Base-by-base conservation (phyloP, 2,329 filamentous ascomycete genomes). In the Phyllachora maydis region DNA sequence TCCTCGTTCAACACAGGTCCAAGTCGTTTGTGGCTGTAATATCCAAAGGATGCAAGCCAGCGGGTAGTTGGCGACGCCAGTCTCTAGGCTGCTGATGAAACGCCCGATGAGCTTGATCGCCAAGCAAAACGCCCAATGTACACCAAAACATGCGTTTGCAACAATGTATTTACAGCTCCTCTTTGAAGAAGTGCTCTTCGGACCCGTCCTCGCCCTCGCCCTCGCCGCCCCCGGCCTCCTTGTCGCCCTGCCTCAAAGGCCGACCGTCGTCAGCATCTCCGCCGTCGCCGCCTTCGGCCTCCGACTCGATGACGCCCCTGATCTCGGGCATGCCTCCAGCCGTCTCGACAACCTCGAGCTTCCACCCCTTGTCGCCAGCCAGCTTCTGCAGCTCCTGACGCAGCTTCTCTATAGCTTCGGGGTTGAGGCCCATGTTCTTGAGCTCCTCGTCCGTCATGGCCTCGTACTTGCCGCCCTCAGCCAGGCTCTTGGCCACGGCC, bases 341-440 rank as follows among this genome's bases (percentile, higher is more conserved):
- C 8, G 66, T 56, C 37, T 88, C 74, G 1, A 88, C 65, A 9
- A 88, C 56, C 44, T 88, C 77, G 28, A 92, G 52, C 36, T 70
- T 75, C 81, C 82, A 92, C 10, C 68, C 67, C 32, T 69, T 64
- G 6, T 72, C 67, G 3, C 68, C 64, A 0, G 78, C 77, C 19
- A 76, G 40, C 35, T 67, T 61, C 40, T 76, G 59, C 28, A 91
- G 47, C 38, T 77, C 56, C 31, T 68, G 59, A 36, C 63, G 63
- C 40, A 91, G 53, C 21, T 68, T 56, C 35, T 83, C 69, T 3
- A 91, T 56, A 20, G 70, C 57, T 22, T 71, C 59, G 0, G 63
- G 62, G 25, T 71, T 62, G 15, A 85, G 52, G 9, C 74, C 65
- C 21, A 78, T 49, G 35, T 65, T 62, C 37, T 69, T 63, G 18